phyloP scores from a whole-genome alignment of 2,329 filamentous ascomycete species.

The Colletotrichum godetiae region DNA sequence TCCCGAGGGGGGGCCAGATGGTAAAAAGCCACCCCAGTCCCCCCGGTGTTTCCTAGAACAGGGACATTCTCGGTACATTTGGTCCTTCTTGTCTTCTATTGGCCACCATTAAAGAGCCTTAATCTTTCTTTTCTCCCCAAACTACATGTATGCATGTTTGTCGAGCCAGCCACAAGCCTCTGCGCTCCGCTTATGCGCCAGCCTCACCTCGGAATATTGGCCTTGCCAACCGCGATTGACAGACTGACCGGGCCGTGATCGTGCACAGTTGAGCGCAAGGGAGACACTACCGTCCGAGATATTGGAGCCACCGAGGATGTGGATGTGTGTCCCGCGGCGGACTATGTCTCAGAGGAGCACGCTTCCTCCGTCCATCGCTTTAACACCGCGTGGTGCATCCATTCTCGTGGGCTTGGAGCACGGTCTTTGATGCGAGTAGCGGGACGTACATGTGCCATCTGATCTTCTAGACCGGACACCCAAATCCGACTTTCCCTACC shows the following conservation, averaged over 20 bases:
- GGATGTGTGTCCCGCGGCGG: background rate
- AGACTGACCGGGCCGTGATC: background rate
- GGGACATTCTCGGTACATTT: background rate
- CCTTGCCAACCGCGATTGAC: background rate
- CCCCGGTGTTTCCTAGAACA: background rate
- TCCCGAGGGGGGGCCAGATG: background rate
- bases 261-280: background rate
- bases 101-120: background rate
- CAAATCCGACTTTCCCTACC: background rate
- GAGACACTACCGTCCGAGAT: background rate
- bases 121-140: background rate
- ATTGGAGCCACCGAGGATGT: background rate
- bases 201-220: background rate
- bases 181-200: background rate
- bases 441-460: slow-evolving; percentile 4
- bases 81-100: background rate
- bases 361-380: background rate
- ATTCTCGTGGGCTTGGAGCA: slow-evolving; percentile 13
- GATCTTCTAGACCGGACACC: background rate
- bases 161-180: background rate
- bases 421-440: background rate
- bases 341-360: background rate
- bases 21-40: background rate
- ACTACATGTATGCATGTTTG: background rate
- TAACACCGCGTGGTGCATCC: slow-evolving; percentile 5